A percentile compares a stretch with the other conserved stretches of the same genome.
Evolutionary conservation across 345 rosid species (phyloP).

Genomic region (Melaleuca alternifolia): DNA sequence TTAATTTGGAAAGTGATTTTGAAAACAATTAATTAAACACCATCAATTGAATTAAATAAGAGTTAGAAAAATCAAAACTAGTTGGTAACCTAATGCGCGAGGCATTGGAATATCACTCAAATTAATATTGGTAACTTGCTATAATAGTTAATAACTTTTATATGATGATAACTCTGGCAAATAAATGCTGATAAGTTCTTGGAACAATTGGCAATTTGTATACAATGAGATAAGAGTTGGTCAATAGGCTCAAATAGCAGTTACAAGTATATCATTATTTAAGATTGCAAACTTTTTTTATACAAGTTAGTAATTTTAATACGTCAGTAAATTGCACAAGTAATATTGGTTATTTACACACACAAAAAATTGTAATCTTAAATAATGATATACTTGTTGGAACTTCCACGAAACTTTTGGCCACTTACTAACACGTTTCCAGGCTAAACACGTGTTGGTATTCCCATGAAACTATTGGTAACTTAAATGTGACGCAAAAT

Average conservation of each 20-base stretch:
- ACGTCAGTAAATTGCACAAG: background rate
- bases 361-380: background rate
- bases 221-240: background rate
- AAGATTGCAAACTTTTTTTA: no score
- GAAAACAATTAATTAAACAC: background rate
- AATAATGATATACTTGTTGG: background rate
- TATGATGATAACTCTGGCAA: background rate
- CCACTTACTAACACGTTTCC: background rate
- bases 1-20: background rate
- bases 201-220: background rate
- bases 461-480: background rate
- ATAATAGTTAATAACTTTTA: background rate
- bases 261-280: no score
- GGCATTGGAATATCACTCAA: background rate
- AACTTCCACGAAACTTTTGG: background rate
- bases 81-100: background rate
- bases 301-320: background rate
- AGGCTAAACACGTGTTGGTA: background rate
- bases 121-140: background rate
- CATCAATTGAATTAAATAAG: background rate
- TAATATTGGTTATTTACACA: background rate
- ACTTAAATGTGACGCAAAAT: background rate
- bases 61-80: background rate
- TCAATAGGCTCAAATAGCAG: background rate
- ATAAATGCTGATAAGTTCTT: background rate